Conservation (phyloP, 345 rosid genomes). For the Euphorbia lathyris region DNA sequence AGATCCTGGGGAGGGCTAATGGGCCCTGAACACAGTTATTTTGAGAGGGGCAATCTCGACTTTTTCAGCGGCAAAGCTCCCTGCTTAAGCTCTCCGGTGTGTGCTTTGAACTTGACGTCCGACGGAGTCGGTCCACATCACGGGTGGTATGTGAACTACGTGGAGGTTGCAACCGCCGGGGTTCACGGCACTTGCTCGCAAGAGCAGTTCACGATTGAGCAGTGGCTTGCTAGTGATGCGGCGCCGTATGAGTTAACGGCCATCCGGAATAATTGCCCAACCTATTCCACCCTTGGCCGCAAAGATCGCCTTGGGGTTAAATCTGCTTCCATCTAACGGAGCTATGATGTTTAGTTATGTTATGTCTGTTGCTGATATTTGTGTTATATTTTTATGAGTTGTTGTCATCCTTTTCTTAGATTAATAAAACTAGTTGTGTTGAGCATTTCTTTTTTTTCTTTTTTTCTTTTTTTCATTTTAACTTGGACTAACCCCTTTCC, state of each 20-base stretch:
- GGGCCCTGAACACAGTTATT: slow-evolving; percentile 66
- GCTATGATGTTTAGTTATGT: neutral
- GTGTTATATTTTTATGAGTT: neutral
- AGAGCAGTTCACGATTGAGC: slow-evolving; percentile 67
- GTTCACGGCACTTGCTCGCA: slow-evolving; percentile 52
- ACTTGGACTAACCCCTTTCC: too few species aligned
- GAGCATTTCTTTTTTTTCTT: too few species aligned
- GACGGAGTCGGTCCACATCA: slow-evolving; percentile 71
- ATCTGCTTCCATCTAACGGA: neutral
- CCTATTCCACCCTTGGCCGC: too few species aligned
- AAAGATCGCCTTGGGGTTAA: neutral
- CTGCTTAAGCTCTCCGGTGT: slow-evolving; percentile 50
- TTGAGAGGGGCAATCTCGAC: slow-evolving; percentile 88
- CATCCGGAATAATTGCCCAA: slow-evolving; percentile 42
- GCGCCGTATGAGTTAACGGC: slow-evolving; percentile 65
- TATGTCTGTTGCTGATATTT: neutral
- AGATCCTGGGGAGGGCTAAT: slow-evolving; percentile 89
- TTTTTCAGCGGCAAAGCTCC: slow-evolving; percentile 72
- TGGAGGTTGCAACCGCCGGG: slow-evolving; percentile 64
- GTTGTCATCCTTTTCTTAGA: neutral
- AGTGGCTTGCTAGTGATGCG: slow-evolving; percentile 75
- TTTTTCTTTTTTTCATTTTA: too few species aligned
- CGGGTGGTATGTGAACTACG: slow-evolving; percentile 91
- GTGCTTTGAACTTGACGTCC: slow-evolving; percentile 71
- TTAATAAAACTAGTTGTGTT: too few species aligned